phyloP scores from a whole-genome alignment of 2,329 filamentous ascomycete species.

The Podosphaera xanthii region DNA sequence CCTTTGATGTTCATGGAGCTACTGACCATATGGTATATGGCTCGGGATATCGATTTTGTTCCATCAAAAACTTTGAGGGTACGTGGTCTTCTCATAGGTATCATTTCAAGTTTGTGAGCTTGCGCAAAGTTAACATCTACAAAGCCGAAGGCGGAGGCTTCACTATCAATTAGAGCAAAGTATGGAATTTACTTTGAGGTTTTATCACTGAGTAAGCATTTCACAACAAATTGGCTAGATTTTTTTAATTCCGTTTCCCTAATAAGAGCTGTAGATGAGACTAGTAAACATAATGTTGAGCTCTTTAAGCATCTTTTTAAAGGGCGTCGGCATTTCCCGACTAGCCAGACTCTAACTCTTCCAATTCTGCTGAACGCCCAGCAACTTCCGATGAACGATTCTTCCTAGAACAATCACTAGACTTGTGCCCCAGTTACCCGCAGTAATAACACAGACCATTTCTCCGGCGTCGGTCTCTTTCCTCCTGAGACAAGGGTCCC shows the following conservation, averaged over 20 bases:
- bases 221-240: not conserved
- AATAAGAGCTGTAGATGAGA: not conserved
- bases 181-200: not conserved
- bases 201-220: not conserved
- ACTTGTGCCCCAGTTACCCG: not conserved
- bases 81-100: not conserved
- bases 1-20: not conserved
- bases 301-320: not conserved
- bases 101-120: not conserved
- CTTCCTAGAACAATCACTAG: not conserved
- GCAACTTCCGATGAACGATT: not conserved
- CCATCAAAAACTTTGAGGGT: not conserved
- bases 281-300: not conserved
- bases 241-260: not conserved
- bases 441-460: not conserved
- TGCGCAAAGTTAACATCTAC: not conserved
- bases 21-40: not conserved
- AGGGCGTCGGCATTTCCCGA: not conserved
- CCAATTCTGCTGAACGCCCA: not conserved
- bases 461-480: not conserved
- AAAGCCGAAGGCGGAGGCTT: not conserved
- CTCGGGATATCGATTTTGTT: not conserved
- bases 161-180: not conserved
- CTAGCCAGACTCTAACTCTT: not conserved
- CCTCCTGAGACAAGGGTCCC: too few relatives aligned